Evolutionary conservation across 2,329 filamentous ascomycete species (phyloP), one percentile per base, ranked within the genome.

Genomic region (Penicillium decumbens): DNA sequence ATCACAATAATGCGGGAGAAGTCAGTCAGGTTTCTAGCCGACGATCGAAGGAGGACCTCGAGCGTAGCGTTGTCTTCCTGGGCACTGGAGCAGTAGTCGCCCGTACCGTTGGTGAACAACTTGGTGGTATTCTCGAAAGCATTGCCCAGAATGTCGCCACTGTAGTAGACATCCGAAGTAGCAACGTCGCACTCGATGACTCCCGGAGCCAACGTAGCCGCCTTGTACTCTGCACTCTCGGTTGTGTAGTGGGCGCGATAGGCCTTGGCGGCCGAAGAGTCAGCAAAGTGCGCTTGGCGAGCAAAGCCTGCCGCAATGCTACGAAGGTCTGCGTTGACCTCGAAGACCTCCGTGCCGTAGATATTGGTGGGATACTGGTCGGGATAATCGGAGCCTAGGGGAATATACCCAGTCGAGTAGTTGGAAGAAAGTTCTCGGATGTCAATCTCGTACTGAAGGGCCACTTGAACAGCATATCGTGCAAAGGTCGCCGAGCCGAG

Each of bases 371-470:
- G 84, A 54, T 84, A 84, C 40, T 82, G 65, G 39, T 76, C 67
- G 0, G 85, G 82, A 5, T 64, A 57, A 23, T 74, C 65, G 20
- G 77, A 74, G 13, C 84, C 86, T 60, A 81, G 83, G 1, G 84
- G 79, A 27, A 89, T 75, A 65, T 89, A 89, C 4, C 85, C 85
- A 0, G 84, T 86, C 0, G 77, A 72, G 69, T 78, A 88, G 65
- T 83, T 83, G 1, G 64, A 62, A 0, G 85, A 83, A 29, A 88
- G 79, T 53, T 88, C 85, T 29, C 86, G 79, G 1, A 80, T 72
- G 58, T 89, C 86, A 53, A 90, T 80, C 67, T 90, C 87, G 56
- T 89, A 87, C 66, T 90, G 86, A 45, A 89, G 73, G 0, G 83
- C 85, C 2, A 89, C 85, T 63, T 90, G 87, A 4, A 90, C 78